Evolutionary conservation across 768 basidiomycete species (phyloP).

Genomic region (Phanerochaete carnosa): DNA sequence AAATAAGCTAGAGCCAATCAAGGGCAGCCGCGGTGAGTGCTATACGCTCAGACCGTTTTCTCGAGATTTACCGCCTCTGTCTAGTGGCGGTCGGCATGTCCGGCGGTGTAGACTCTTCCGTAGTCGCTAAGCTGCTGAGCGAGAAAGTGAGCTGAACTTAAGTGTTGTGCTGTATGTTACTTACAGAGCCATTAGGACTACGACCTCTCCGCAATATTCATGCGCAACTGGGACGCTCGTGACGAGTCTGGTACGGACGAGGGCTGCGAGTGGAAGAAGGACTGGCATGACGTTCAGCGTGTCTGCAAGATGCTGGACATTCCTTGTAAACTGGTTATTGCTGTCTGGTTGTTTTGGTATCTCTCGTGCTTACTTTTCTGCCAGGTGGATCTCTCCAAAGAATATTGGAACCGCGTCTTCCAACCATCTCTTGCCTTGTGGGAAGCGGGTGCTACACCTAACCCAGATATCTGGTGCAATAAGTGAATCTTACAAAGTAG

Average conservation of each 20-base stretch:
- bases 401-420: conserved; percentile 92
- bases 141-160: conserved; percentile 45
- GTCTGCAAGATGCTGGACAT: conserved; percentile 75
- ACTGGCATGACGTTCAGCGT: conserved; percentile 86
- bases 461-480: conserved; percentile 94
- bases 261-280: conserved; percentile 96
- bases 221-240: conserved; percentile 94
- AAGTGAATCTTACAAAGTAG: conserved; percentile 38
- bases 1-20: conserved; percentile 16
- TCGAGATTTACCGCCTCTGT: background rate
- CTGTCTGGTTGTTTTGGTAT: background rate
- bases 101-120: conserved; percentile 93
- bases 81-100: conserved; percentile 91
- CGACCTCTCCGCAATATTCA: conserved; percentile 85
- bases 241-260: conserved; percentile 75
- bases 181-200: conserved; percentile 48
- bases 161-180: background rate
- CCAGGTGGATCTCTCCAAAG: conserved; percentile 81
- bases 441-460: conserved; percentile 81
- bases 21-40: conserved; percentile 27
- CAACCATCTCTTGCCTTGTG: conserved; percentile 78
- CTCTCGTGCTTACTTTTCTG: background rate
- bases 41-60: background rate
- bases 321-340: conserved; percentile 66
- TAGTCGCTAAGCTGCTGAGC: conserved; percentile 73